Evolutionary conservation across 1,139 yeast genomes (phyloP).

Genomic region (Kodamaea fungicola): DNA sequence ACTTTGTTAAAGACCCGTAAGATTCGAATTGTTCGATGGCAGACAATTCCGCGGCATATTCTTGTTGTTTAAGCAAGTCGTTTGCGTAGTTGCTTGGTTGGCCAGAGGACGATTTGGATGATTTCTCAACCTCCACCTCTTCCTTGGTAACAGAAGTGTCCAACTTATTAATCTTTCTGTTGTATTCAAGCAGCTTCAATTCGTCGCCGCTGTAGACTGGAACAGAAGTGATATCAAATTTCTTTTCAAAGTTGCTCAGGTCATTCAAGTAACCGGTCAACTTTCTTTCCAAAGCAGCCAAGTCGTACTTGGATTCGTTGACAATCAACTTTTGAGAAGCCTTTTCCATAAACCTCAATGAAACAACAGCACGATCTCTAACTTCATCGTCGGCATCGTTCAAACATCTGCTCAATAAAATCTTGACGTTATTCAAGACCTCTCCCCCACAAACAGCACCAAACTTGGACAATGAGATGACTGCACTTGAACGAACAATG

Average conservation of each 20-base stretch:
- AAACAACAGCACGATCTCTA: constrained; percentile 93
- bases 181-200: constrained; percentile 56
- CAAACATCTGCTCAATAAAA: constrained; percentile 76
- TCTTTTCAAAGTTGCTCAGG: constrained; percentile 52
- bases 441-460: constrained; percentile 73
- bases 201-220: constrained; percentile 64
- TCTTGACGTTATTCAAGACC: constrained; percentile 66
- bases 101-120: constrained; percentile 13
- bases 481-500: constrained; percentile 93
- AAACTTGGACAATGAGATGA: constrained; percentile 86
- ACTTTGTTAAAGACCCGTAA: constrained; percentile 75
- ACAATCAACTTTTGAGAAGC: constrained; percentile 48
- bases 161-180: constrained; percentile 54
- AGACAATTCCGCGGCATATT: constrained; percentile 63
- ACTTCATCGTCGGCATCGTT: constrained; percentile 95
- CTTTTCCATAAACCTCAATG: constrained; percentile 60
- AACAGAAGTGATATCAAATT: constrained; percentile 70
- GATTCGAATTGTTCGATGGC: constrained; percentile 65
- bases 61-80: constrained; percentile 52
- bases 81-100: constrained; percentile 28
- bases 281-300: constrained; percentile 73
- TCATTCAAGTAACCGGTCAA: constrained; percentile 69
- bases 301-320: constrained; percentile 67
- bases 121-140: constrained; percentile 10
- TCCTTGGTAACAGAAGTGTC: constrained; percentile 24